Evolutionary conservation across 2,329 filamentous ascomycete species (phyloP).

Genomic region (Cordyceps pruinosa): DNA sequence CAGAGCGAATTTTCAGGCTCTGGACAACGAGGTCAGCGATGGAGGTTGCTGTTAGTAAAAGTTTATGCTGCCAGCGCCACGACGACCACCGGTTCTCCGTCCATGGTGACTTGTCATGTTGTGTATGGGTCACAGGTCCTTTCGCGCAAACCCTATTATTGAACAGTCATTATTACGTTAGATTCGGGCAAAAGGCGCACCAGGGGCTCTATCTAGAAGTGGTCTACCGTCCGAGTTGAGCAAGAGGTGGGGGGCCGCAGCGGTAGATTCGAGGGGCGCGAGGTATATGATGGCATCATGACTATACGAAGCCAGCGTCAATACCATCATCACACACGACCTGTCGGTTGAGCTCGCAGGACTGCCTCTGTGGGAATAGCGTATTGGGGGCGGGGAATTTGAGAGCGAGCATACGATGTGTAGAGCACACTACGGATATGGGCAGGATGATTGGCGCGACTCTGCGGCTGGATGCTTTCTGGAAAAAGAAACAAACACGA

Average conservation of each 20-base stretch:
- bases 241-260: no score
- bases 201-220: neutral
- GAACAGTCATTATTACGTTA: neutral
- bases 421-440: neutral
- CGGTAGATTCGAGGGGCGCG: neutral
- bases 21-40: neutral
- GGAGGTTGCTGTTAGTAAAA: neutral
- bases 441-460: neutral
- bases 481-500: neutral
- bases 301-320: neutral
- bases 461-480: neutral
- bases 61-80: neutral
- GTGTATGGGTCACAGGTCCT: conserved; percentile 5
- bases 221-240: neutral
- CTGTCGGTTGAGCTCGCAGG: neutral
- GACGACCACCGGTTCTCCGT: neutral
- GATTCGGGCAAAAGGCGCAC: neutral
- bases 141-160: conserved; percentile 9
- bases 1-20: neutral
- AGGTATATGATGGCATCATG: conserved; percentile 5
- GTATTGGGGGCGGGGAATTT: neutral
- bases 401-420: no score
- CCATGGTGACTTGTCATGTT: neutral
- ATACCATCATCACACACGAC: no score
- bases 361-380: neutral